phyloP scores from a whole-genome alignment of 257 asterid genomes.

The Capsicum rhomboideum region DNA sequence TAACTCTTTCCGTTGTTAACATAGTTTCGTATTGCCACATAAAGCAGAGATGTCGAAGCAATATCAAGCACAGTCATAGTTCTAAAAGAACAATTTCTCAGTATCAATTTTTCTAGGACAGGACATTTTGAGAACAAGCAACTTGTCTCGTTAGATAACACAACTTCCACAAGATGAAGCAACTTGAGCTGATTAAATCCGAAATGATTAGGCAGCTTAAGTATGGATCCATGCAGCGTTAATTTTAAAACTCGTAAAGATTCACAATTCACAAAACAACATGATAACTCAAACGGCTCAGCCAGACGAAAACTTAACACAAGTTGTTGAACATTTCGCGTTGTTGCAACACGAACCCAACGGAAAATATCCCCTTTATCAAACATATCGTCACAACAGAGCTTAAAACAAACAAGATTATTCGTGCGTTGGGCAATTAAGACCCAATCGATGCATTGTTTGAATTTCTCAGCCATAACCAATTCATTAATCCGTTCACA shows the following conservation, averaged over 20 bases:
- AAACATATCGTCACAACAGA: not conserved
- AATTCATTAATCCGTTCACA: not conserved
- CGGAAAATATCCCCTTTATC: not conserved
- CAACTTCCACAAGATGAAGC: not conserved
- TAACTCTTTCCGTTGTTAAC: not conserved
- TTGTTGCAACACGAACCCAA: not conserved
- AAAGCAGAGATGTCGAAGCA: not conserved
- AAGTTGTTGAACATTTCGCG: conserved; percentile 6
- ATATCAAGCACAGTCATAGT: conserved; percentile 2
- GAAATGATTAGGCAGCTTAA: not conserved
- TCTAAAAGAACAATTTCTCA: not conserved
- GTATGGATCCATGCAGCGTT: not conserved
- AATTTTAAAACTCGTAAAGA: conserved; percentile 10
- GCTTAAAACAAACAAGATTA: not conserved
- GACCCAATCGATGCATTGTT: conserved; percentile 5
- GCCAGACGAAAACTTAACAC: not conserved
- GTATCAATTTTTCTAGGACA: not conserved
- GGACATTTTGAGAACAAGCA: conserved; percentile 1
- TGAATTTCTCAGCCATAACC: not conserved
- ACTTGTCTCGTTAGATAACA: not conserved
- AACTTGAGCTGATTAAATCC: not conserved
- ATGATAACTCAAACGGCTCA: conserved; percentile 1
- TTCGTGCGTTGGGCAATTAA: not conserved
- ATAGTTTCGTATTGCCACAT: not conserved
- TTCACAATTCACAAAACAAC: not conserved